Evolutionary conservation across 495 filamentous ascomycete species (phyloP), one percentile per base, ranked within the genome.

Genomic region (Xylaria castorea): DNA sequence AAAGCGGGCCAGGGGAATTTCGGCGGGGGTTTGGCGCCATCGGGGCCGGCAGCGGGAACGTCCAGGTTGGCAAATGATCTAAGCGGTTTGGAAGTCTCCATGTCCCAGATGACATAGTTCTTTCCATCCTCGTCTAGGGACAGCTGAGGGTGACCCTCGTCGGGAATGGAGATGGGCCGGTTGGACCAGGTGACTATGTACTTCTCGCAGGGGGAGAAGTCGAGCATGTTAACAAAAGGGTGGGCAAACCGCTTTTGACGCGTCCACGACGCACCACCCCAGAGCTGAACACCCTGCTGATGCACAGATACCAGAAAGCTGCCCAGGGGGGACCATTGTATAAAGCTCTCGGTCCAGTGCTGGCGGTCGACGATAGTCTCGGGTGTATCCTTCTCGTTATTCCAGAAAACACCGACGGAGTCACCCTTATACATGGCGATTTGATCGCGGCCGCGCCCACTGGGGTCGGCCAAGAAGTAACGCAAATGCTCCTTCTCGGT

Each of bases 61-160:
- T 98, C 96, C 75, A 97, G 87, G 68, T 93, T 95, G 34, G 92
- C 90, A 79, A 99, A 99, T 0, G 95, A 97, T 42, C 96, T 92
- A 44, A 99, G 86, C 38, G 94, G 92, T 78, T 97, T 97, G 70
- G 90, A 89, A 7, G 96, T 94, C 73, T 92, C 93, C 67, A 98
- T 90, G 82, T 99, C 96, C 96, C 96, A 99, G 77, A 99, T 93
- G 77, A 99, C 92, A 79, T 98, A 98, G 87, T 97, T 97, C 88
- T 98, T 98, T 73, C 96, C 96, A 76, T 99, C 96, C 79, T 99
- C 96, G 79, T 98, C 96, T 72, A 92, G 82, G 8, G 92, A 90
- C 42, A 99, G 83, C 3, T 93, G 82, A 25, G 95, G 92, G 75
- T 94, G 89, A 36, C 93, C 92, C 70, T 86, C 86, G 78, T 98